Base-by-base conservation (phyloP, 352 stramenopile species). In the Peronosclerospora sorghi region DNA sequence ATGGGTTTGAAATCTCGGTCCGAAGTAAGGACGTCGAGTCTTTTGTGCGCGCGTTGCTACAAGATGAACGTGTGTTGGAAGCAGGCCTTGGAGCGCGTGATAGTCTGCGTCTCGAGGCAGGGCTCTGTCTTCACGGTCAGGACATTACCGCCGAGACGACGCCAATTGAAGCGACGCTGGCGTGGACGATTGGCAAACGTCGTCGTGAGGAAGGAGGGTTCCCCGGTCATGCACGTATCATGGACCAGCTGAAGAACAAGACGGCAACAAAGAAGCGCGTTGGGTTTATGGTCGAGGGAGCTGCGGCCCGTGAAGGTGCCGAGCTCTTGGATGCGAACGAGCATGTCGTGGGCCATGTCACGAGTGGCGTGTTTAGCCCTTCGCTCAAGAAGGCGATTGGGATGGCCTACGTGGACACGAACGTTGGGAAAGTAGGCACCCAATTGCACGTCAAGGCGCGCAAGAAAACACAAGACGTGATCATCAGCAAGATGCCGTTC, bases 401-500 rank as follows among this genome's bases (percentile, higher is more conserved):
- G 34, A 99, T 99, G 96, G 96, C 95, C 41, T 99, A 98, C 67
- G 91, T 99, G 21, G 71, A 90, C 48, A 97, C 94, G 51, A 73
- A 53, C 7, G 36, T 80, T 37, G 54, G 70, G 41, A 98, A 98
- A 71, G 57, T 83, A 37, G 95, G 91, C 48, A 98, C 95, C 34
- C 66, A 95, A 44, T 63, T 99, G 41, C 75, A 83, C 41, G 56
- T 98, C 7, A 96, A 97, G 64, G 94, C 97, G 32, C 87, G 95
- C 53, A 87, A 88, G 58, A 98, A 98, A 67, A 82, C 95, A 68
- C 76, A 96, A 62, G 71, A 76, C 32, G 84, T 93, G 5, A 73
- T 84, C 26, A 79, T 99, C 39, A 89, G 86, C 51, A 97, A 98
- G 73, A 99, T 98, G 95, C 96, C 96, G 24, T 99, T 99, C 65